These are phyloP conservation scores for Monosporascus sp. DNA, from an alignment of 2,329 filamentous ascomycete genomes.

Conservation along the genomic window DNA sequence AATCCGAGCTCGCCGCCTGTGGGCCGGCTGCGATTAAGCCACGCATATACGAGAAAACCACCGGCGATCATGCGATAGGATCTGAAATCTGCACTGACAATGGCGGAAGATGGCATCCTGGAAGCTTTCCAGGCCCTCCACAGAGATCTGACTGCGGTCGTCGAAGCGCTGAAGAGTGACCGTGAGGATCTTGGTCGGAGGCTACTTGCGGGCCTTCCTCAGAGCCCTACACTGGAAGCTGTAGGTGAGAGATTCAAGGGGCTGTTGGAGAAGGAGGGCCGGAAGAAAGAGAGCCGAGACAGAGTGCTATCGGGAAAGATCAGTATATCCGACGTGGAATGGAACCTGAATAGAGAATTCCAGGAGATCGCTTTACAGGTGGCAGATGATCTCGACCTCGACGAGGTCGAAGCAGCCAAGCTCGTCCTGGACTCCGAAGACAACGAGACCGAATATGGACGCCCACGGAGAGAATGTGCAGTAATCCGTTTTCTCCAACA, in stretches of 20 bases:
- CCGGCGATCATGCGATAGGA: constrained; percentile 42
- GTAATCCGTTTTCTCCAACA: constrained; percentile 86
- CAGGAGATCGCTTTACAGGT: constrained; percentile 75
- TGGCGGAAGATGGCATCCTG: constrained; percentile 70
- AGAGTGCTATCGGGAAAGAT: constrained; percentile 69
- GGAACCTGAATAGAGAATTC: constrained; percentile 80
- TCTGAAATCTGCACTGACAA: constrained; percentile 36
- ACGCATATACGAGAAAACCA: constrained; percentile 2
- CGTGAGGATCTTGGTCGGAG: constrained; percentile 61
- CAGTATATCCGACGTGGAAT: constrained; percentile 66
- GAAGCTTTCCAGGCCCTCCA: constrained; percentile 79
- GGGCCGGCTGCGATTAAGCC: constrained; percentile 7
- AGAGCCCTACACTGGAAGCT: constrained; percentile 48
- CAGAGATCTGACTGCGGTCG: constrained; percentile 73
- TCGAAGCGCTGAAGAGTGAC: constrained; percentile 57
- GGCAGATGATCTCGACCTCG: constrained; percentile 82
- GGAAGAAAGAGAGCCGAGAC: constrained; percentile 71
- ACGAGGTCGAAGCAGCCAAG: constrained; percentile 78
- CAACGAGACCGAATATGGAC: constrained; percentile 63
- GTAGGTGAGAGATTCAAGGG: constrained; percentile 63
- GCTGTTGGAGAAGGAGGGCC: constrained; percentile 68
- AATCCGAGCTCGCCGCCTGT: constrained; percentile 2
- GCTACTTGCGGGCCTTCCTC: constrained; percentile 25
- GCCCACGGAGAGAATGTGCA: constrained; percentile 69
- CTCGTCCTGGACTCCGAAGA: constrained; percentile 70